Conservation (phyloP, 495 filamentous ascomycete genomes). For the Trichoderma erinaceum region DNA sequence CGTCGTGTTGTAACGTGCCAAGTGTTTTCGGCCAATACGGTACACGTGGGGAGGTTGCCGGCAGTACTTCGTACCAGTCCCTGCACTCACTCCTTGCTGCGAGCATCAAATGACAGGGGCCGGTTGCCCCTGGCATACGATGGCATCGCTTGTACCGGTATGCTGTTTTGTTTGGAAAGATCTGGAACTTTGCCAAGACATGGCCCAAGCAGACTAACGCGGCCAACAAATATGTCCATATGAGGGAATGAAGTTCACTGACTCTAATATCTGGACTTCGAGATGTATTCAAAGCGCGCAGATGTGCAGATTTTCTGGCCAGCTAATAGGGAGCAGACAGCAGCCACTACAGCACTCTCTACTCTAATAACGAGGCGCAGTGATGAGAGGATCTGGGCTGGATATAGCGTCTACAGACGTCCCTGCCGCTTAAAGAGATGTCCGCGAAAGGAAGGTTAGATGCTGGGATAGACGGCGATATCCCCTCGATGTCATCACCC, state of each 20-base stretch:
- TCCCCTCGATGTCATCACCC: neutral
- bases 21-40: neutral
- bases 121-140: neutral
- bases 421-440: neutral
- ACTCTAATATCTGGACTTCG: neutral
- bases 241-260: neutral
- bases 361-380: neutral
- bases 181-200: neutral
- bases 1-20: neutral
- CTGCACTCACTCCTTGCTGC: neutral
- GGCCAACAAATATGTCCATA: neutral
- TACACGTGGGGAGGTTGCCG: neutral
- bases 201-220: neutral
- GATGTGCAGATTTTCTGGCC: too few relatives aligned
- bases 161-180: neutral
- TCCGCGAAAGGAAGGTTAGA: slow-evolving; percentile 4
- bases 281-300: too few relatives aligned
- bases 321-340: too few relatives aligned
- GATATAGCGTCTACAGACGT: neutral
- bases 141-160: neutral
- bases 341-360: neutral
- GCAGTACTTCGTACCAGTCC: too few relatives aligned
- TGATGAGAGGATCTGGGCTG: neutral
- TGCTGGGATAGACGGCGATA: neutral
- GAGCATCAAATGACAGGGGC: neutral